Evolutionary conservation across 1,139 yeast genomes (phyloP).

Genomic region (Pichia inconspicua): DNA sequence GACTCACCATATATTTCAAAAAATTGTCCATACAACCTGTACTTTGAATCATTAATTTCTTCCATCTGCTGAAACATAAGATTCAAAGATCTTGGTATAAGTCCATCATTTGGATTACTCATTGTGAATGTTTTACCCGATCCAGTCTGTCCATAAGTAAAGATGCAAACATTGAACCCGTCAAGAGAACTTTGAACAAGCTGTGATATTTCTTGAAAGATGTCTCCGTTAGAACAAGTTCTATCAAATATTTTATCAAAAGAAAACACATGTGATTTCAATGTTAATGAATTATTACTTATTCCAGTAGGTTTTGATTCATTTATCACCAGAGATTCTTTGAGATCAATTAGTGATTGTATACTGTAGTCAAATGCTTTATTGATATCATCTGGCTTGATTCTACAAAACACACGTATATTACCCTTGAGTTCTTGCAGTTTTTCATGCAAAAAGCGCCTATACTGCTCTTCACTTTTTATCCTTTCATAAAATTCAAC

Average conservation of each 20-base stretch:
- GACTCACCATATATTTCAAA: slow-evolving; percentile 85
- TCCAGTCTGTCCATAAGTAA: slow-evolving; percentile 97
- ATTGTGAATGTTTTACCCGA: slow-evolving; percentile 93
- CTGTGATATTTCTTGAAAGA: slow-evolving; percentile 82
- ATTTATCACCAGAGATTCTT: slow-evolving; percentile 37
- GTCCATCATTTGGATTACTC: slow-evolving; percentile 67
- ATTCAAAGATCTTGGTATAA: slow-evolving; percentile 70
- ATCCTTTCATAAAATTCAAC: background rate
- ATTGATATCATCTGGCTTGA: slow-evolving; percentile 47
- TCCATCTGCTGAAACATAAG: slow-evolving; percentile 62
- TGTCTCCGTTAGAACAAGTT: slow-evolving; percentile 44
- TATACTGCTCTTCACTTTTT: slow-evolving; percentile 37
- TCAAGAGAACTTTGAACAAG: slow-evolving; percentile 83
- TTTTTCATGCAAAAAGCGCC: slow-evolving; percentile 66
- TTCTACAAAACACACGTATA: slow-evolving; percentile 82
- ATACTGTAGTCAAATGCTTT: slow-evolving; percentile 13
- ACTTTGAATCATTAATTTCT: slow-evolving; percentile 45
- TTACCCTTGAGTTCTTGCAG: slow-evolving; percentile 88
- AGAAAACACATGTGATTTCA: slow-evolving; percentile 38
- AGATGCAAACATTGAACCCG: slow-evolving; percentile 87
- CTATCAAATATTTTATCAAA: slow-evolving; percentile 77
- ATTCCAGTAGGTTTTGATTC: slow-evolving; percentile 18
- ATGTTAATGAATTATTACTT: background rate
- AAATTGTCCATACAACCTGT: slow-evolving; percentile 64
- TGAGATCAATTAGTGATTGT: slow-evolving; percentile 33